Evolutionary conservation across 371 early-diverging fungal genomes (phyloP), one percentile per base, ranked within the genome.

Genomic region (Mortierella sp.): DNA sequence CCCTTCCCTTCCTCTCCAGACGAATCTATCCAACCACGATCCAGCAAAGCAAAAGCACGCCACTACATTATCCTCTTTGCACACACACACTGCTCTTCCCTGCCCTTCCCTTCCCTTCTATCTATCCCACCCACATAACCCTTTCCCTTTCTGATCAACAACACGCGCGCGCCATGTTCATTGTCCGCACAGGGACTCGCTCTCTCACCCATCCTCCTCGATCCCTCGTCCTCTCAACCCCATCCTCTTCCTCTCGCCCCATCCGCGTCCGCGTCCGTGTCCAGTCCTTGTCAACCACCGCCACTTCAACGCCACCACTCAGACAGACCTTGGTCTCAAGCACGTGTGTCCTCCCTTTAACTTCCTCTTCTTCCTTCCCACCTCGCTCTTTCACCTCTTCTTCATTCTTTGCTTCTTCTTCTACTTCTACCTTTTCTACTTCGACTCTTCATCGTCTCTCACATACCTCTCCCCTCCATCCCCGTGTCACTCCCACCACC

Each of bases 101-200:
- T 43, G 41, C 32, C 16, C 35, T 54, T 72, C 49, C 35, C 43
- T 24, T 43, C 27, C 58, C 18, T 32, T 32, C 38, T 41, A 14
- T 11, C 41, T 41, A 41, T 41, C 41, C 41, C 41, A 4, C 4
- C 41, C 41, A 41, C 7, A 41, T 6, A 4, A 41, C 7, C 41
- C 41, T 35, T 38, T 38, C 32, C 55, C 29, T 29, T 54, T 18
- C 24, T 32, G 60, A 60, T 60, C 65, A 21, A 38, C 65, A 60
- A 65, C 65, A 60, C 29, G 32, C 65, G 54, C 75, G 75, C 83
- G 74, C 81, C 81, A 84, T 84, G 84, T 84, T 84, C 84, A 84
- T 80, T 75, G 84, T 81, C 84, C 81, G 84, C 80, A 68, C 74
- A 70, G 32, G 84, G 81, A 81, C 79, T 48, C 76, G 58, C 58